A percentile compares a stretch with the other conserved stretches of the same genome.
Evolutionary conservation across 805 yeast genomes (phyloP).

Genomic region (Candida vaughaniae): DNA sequence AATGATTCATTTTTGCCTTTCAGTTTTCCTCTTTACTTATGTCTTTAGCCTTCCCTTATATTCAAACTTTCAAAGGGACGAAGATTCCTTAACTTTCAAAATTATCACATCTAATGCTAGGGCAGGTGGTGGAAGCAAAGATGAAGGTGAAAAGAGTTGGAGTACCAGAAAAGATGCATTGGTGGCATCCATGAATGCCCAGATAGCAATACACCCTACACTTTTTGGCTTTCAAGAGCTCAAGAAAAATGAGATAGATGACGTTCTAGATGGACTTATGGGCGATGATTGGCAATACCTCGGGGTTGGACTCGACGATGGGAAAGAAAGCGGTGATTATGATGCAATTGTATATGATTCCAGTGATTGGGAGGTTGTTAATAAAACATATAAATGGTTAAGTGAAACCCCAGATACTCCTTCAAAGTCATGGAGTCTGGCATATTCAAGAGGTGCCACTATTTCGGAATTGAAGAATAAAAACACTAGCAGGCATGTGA

Average conservation of each 20-base stretch:
- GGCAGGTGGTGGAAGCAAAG: conserved; percentile 33
- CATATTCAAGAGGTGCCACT: conserved; percentile 38
- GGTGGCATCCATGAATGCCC: conserved; percentile 16
- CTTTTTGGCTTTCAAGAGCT: conserved; percentile 42
- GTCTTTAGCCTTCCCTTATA: too few relatives aligned
- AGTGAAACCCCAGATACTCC: conserved; percentile 53
- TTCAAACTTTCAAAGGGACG: too few relatives aligned
- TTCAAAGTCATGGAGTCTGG: conserved; percentile 42
- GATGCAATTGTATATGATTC: conserved; percentile 46
- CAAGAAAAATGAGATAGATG: conserved; percentile 40
- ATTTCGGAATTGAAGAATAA: conserved; percentile 33
- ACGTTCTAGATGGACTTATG: conserved; percentile 33
- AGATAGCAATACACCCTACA: conserved; percentile 16
- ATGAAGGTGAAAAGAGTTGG: conserved; percentile 46
- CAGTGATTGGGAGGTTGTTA: conserved; percentile 35
- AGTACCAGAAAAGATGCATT: conserved; percentile 36
- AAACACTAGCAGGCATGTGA: conserved; percentile 48
- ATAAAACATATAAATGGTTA: conserved; percentile 48
- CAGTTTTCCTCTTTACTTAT: too few relatives aligned
- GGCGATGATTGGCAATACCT: conserved; percentile 32
- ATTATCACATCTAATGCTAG: conserved; percentile 31
- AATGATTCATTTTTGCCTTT: too few relatives aligned
- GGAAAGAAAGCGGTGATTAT: conserved; percentile 47
- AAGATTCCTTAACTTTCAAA: conserved; percentile 8
- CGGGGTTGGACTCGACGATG: conserved; percentile 56